These are phyloP conservation scores for Candida tropicalis DNA, from an alignment of 1,139 yeast species.

Conservation along the genomic window DNA sequence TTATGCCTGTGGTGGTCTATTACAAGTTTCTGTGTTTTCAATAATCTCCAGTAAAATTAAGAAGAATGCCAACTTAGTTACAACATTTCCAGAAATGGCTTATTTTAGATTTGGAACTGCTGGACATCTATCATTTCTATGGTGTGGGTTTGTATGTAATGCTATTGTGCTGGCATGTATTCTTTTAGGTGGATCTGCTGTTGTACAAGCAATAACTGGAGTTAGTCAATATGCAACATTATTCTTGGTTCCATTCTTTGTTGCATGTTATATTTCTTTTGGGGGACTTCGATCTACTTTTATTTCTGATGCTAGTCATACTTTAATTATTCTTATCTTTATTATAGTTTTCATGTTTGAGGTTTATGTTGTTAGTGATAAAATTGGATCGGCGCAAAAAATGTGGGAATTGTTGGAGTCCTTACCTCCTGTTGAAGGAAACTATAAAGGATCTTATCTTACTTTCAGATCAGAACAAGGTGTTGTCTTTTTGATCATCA, in stretches of 20 bases:
- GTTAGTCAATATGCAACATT: slow-evolving; percentile 38
- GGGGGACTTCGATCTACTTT: slow-evolving; percentile 53
- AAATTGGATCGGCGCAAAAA: slow-evolving; percentile 48
- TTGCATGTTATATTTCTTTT: slow-evolving; percentile 42
- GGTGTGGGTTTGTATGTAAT: slow-evolving; percentile 41
- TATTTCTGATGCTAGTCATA: slow-evolving; percentile 49
- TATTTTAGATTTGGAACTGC: slow-evolving; percentile 37
- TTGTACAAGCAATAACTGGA: slow-evolving; percentile 38
- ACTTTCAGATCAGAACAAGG: slow-evolving; percentile 49
- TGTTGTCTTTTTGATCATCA: slow-evolving; percentile 36
- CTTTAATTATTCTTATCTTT: slow-evolving; percentile 41
- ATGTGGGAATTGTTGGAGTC: slow-evolving; percentile 47
- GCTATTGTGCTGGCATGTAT: slow-evolving; percentile 40
- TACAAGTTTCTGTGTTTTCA: slow-evolving; percentile 40
- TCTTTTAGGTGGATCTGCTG: slow-evolving; percentile 41
- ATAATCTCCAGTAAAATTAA: slow-evolving; percentile 40
- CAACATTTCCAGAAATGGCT: slow-evolving; percentile 44
- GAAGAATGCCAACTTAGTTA: slow-evolving; percentile 38
- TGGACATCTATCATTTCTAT: slow-evolving; percentile 38
- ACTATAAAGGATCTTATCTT: slow-evolving; percentile 48
- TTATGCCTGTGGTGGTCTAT: slow-evolving; percentile 35
- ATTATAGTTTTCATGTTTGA: slow-evolving; percentile 43
- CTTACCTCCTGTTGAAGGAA: slow-evolving; percentile 43
- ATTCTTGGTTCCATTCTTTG: slow-evolving; percentile 35
- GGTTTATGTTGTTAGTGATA: slow-evolving; percentile 40